Conservation (phyloP, 257 asterid genomes). For the Thymus quinquecostatus region DNA sequence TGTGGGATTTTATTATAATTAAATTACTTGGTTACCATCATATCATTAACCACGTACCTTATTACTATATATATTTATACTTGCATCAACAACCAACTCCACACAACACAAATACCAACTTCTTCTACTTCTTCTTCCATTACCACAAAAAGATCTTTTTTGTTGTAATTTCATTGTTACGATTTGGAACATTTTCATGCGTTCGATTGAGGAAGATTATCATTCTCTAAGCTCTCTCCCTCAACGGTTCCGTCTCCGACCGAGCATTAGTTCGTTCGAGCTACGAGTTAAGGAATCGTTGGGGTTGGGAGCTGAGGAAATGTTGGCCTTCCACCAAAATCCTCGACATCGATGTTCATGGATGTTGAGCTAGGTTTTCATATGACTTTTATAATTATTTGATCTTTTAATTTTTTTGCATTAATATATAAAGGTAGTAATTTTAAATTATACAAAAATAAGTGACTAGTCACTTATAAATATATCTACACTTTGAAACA, state of each 20-base stretch:
- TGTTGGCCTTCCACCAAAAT: constrained; percentile 8
- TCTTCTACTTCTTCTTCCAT: not conserved
- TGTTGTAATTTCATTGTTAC: not conserved
- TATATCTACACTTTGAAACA: too few species aligned
- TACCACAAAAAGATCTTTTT: not conserved
- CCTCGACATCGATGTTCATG: not conserved
- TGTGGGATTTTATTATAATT: constrained; percentile 16
- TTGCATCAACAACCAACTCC: too few species aligned
- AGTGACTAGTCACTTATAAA: too few species aligned
- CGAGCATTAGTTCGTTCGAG: not conserved
- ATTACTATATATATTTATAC: constrained; percentile 30
- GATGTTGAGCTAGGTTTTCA: not conserved
- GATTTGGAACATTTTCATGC: not conserved
- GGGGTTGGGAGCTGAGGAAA: constrained; percentile 35
- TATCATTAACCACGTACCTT: not conserved
- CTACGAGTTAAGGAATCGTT: constrained; percentile 28
- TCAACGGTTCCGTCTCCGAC: constrained; percentile 37
- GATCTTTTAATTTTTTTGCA: not conserved
- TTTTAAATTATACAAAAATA: too few species aligned
- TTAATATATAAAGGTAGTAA: not conserved
- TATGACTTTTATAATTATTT: not conserved
- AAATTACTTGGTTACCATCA: not conserved
- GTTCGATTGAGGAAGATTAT: not conserved
- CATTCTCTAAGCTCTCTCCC: constrained; percentile 48
- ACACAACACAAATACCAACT: not conserved